phyloP scores from a whole-genome alignment of 73 alveolate species.

The Symbiodinium natans region DNA sequence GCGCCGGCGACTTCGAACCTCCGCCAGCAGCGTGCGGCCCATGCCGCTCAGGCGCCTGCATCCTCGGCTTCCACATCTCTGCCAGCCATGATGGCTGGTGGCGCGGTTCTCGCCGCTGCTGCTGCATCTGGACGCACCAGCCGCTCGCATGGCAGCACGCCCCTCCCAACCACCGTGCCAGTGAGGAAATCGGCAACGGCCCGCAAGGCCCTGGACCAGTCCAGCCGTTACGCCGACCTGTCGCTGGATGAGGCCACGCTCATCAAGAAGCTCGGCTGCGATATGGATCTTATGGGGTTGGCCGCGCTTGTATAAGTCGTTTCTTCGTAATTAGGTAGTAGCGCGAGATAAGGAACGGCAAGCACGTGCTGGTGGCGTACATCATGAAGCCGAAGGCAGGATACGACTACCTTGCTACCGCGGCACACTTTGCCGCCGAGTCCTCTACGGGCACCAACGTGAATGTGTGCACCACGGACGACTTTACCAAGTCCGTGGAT shows the following conservation, averaged over 20 bases:
- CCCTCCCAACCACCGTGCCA: neutral
- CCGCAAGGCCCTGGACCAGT: slow-evolving; percentile 9
- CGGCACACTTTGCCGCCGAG: slow-evolving; percentile 57
- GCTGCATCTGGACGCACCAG: neutral
- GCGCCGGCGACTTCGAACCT: neutral
- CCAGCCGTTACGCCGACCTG: slow-evolving; percentile 17
- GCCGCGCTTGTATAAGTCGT: neutral
- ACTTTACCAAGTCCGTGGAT: slow-evolving; percentile 75
- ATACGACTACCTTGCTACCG: slow-evolving; percentile 30
- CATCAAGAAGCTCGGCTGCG: too few relatives aligned
- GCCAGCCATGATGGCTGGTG: neutral
- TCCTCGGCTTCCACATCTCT: neutral
- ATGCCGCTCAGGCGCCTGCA: neutral
- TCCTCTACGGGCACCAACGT: slow-evolving; percentile 80
- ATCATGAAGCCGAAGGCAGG: too few relatives aligned
- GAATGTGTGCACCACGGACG: slow-evolving; percentile 89
- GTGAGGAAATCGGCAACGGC: neutral
- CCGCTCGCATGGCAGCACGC: neutral
- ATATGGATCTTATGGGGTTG: too few relatives aligned
- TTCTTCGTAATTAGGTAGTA: too few relatives aligned
- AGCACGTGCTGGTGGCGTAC: too few relatives aligned
- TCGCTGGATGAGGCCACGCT: neutral
- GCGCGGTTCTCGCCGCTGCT: neutral
- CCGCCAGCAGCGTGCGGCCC: neutral
- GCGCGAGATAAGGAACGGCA: too few relatives aligned